phyloP scores from a whole-genome alignment of 768 basidiomycete species.

The Hortiboletus flavorubellus region DNA sequence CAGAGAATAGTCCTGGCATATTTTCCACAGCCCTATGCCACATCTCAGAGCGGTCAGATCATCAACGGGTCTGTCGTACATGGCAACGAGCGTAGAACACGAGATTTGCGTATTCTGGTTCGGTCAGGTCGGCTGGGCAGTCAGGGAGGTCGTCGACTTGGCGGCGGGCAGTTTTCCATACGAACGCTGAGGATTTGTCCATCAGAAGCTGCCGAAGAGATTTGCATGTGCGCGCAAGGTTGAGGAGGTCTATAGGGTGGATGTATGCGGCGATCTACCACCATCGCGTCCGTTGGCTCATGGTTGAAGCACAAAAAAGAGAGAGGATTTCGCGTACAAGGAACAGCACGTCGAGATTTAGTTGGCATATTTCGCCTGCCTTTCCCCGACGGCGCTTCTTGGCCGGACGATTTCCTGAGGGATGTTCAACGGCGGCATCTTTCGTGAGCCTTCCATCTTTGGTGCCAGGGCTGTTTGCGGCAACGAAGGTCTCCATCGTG shows the following conservation, averaged over 20 bases:
- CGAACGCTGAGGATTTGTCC: background rate
- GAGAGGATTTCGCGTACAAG: background rate
- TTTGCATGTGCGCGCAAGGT: background rate
- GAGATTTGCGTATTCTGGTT: background rate
- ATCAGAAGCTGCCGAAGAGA: background rate
- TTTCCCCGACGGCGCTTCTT: background rate
- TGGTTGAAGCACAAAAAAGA: background rate
- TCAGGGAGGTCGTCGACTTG: background rate
- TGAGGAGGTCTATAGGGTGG: background rate
- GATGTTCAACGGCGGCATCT: background rate
- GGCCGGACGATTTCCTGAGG: background rate
- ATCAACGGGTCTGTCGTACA: background rate
- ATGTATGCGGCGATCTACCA: background rate
- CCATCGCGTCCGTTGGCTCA: background rate
- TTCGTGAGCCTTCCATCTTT: background rate
- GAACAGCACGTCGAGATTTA: slow-evolving; percentile 16
- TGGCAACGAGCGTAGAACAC: background rate
- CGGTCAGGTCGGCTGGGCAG: background rate
- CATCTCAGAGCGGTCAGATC: background rate
- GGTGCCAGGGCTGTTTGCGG: background rate
- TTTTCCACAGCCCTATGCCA: background rate
- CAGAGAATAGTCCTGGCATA: background rate
- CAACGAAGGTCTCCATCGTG: background rate
- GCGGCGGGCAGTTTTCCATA: background rate
- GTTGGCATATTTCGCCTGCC: background rate